These are phyloP conservation scores for Nicotiana sylvestris DNA, from an alignment of 257 asterid genomes.

Conservation along the genomic window DNA sequence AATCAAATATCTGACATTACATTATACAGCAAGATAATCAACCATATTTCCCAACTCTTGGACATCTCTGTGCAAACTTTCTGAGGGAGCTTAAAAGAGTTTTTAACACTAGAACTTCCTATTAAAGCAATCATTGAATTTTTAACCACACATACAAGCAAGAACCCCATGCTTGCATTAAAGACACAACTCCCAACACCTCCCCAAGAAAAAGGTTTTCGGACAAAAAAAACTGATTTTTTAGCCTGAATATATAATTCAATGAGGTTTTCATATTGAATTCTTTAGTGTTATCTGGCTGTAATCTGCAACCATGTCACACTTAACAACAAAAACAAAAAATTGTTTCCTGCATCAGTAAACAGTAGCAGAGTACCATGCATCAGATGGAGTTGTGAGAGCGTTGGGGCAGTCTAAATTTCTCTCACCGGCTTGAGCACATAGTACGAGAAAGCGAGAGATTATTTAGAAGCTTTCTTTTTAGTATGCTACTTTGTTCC, in stretches of 20 bases:
- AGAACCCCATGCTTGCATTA: background rate
- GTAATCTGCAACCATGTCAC: background rate
- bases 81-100: background rate
- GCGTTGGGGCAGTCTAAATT: background rate
- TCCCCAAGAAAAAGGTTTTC: background rate
- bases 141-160: background rate
- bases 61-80: background rate
- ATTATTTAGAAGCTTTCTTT: background rate
- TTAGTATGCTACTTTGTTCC: background rate
- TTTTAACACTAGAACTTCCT: background rate
- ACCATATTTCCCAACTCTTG: background rate
- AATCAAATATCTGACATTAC: background rate
- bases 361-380: background rate
- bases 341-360: background rate
- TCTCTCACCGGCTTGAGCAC: background rate
- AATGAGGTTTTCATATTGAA: background rate
- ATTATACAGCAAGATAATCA: background rate
- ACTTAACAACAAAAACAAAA: background rate
- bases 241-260: background rate
- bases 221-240: background rate
- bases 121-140: background rate
- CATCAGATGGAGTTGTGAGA: constrained; percentile 3
- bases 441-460: background rate
- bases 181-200: background rate
- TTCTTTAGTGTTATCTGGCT: background rate